phyloP scores from a whole-genome alignment of 1,139 yeast genomes.

The Candida pseudocylindracea region DNA sequence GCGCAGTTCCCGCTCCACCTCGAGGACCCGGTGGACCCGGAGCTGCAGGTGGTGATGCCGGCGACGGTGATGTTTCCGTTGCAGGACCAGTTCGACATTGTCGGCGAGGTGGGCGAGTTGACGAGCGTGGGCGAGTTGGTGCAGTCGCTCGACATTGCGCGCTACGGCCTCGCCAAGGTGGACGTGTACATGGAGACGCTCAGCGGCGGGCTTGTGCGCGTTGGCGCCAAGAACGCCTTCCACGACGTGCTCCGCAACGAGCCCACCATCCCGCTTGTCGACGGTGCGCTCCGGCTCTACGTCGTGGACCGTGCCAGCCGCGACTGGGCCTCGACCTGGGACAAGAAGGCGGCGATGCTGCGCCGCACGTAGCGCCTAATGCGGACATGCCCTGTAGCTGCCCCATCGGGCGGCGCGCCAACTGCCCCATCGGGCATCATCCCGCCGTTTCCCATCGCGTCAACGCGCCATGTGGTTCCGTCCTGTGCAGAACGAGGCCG shows the following conservation, averaged over 20 bases:
- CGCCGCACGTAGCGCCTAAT: no score
- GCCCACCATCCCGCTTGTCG: constrained; percentile 62
- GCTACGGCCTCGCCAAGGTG: constrained; percentile 44
- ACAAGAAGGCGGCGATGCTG: constrained; percentile 33
- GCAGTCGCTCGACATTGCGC: constrained; percentile 37
- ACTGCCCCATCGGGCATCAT: no score
- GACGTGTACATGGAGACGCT: constrained; percentile 68
- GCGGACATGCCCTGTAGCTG: no score
- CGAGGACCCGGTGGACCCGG: constrained; percentile 52
- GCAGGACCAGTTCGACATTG: constrained; percentile 62
- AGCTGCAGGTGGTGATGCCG: constrained; percentile 63
- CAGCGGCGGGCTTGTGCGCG: constrained; percentile 67
- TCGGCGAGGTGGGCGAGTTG: constrained; percentile 53
- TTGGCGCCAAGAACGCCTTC: constrained; percentile 57
- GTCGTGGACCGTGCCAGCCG: constrained; percentile 55
- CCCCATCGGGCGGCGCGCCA: no score
- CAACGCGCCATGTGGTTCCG: no score
- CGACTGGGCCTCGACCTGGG: constrained; percentile 47
- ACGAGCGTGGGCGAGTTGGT: constrained; percentile 38
- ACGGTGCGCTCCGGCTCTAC: constrained; percentile 48
- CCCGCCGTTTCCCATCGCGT: no score
- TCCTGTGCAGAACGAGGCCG: background rate
- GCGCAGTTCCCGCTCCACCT: constrained; percentile 27
- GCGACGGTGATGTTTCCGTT: constrained; percentile 70
- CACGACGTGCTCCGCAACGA: constrained; percentile 36